Evolutionary conservation across 2,329 filamentous ascomycete genomes (phyloP), one percentile per base, ranked within the genome.

Genomic region (Zalaria sp.): DNA sequence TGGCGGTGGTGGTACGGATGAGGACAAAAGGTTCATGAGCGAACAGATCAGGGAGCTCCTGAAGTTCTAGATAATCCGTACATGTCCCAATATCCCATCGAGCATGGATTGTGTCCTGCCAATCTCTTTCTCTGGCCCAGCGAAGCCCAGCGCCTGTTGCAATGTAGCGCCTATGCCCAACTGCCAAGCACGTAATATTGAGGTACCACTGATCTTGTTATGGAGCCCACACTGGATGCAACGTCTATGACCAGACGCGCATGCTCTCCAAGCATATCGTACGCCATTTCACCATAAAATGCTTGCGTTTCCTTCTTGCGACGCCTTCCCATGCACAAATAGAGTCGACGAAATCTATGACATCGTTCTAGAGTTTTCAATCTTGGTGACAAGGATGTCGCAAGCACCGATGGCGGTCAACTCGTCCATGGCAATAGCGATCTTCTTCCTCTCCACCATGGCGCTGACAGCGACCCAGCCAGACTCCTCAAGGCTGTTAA

Each of bases 401-500:
- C 78, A 77, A 1, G 87, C 88, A 2, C 87, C 87, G 27, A 82
- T 72, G 54, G 72, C 75, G 28, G 72, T 78, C 57, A 94, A 60
- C 52, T 84, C 73, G 60, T 95, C 88, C 88, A 95, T 95, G 32
- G 83, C 83, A 5, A 76, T 69, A 2, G 87, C 87, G 55, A 93
- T 81, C 54, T 75, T 74, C 67, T 85, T 89, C 68, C 85, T 84
- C 68, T 86, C 79, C 5, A 94, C 88, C 89, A 96, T 96, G 39
- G 80, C 79, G 57, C 79, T 85, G 48, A 96, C 82, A n/a, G 89
- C 88, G 31, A 95, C 86, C 89, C 89, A 96, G 41, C 80, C 83
- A 43, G 85, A 77, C 56, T 85, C 83, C 51, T 95, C 89, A 3
- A 98, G 71, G 10, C 82, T 70, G n/a, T 83, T 95, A 51, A 96